Evolutionary conservation across 352 stramenopile genomes (phyloP).

Genomic region (Phytophthora colocasiae): DNA sequence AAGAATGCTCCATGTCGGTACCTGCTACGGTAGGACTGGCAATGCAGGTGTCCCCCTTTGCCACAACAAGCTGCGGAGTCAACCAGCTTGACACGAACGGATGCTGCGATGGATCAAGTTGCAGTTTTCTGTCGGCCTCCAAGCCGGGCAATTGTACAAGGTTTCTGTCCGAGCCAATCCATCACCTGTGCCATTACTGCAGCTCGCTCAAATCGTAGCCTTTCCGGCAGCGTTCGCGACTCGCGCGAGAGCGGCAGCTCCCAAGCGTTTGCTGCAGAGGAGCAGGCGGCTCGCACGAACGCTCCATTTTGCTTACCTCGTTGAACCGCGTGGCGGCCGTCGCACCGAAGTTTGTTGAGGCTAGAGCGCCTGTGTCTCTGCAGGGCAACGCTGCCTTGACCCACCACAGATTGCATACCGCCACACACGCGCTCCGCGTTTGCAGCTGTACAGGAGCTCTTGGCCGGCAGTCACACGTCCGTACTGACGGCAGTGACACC

Average conservation of each 20-base stretch:
- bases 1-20: no score
- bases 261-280: constrained; percentile 19
- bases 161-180: constrained; percentile 26
- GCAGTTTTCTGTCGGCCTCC: constrained; percentile 1
- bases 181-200: constrained; percentile 29
- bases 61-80: no score
- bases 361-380: neutral
- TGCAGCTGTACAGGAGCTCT: constrained; percentile 17
- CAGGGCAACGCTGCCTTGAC: neutral
- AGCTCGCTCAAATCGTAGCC: neutral
- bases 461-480: constrained; percentile 5
- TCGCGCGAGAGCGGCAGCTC: constrained; percentile 11
- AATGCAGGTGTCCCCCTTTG: no score
- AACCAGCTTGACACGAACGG: neutral
- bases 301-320: neutral
- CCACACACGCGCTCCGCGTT: constrained; percentile 14
- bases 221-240: constrained; percentile 12
- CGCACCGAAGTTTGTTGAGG: constrained; percentile 5
- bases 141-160: neutral
- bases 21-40: no score
- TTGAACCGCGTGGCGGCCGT: constrained; percentile 3
- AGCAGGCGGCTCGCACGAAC: constrained; percentile 18
- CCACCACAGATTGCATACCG: constrained; percentile 8
- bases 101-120: neutral
- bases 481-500: neutral